A percentile compares a stretch with the other conserved stretches of the same genome.
phyloP scores from a whole-genome alignment of 345 rosid species.

The Eucalyptus leucophloia region DNA sequence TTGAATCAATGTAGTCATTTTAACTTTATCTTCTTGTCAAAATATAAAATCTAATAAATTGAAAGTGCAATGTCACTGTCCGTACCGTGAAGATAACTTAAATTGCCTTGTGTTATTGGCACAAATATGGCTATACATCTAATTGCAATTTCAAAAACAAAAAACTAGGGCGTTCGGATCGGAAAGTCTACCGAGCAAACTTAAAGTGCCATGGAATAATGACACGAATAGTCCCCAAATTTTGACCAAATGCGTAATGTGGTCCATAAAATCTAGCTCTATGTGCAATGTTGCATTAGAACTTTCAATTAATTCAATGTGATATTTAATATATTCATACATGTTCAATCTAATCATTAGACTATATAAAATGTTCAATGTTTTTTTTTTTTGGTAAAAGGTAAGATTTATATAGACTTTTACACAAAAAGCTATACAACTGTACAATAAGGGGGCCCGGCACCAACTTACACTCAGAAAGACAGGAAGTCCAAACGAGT shows the following conservation, averaged over 20 bases:
- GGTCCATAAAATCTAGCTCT: not conserved
- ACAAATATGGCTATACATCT: not conserved
- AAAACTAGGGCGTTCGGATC: accelerated
- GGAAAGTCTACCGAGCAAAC: accelerated
- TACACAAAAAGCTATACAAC: too few species aligned
- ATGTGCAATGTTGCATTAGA: too few species aligned
- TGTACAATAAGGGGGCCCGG: too few species aligned
- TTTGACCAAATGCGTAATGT: too few species aligned
- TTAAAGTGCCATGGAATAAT: not conserved
- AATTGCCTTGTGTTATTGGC: not conserved
- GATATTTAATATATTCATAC: not conserved
- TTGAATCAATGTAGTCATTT: not conserved
- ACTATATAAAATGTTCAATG: too few species aligned
- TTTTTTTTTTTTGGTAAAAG: too few species aligned
- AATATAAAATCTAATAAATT: too few species aligned
- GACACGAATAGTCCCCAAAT: not conserved
- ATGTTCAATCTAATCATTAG: not conserved
- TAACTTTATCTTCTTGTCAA: not conserved
- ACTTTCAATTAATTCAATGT: not conserved
- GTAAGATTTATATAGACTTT: too few species aligned
- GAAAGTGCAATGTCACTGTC: not conserved
- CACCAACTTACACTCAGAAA: too few species aligned
- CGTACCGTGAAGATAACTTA: not conserved
- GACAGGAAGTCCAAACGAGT: too few species aligned
- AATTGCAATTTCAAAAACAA: not conserved